Evolutionary conservation across 192 early-diverging fungal genomes (phyloP), one percentile per base, ranked within the genome.

Genomic region (Backusella macrospora): DNA sequence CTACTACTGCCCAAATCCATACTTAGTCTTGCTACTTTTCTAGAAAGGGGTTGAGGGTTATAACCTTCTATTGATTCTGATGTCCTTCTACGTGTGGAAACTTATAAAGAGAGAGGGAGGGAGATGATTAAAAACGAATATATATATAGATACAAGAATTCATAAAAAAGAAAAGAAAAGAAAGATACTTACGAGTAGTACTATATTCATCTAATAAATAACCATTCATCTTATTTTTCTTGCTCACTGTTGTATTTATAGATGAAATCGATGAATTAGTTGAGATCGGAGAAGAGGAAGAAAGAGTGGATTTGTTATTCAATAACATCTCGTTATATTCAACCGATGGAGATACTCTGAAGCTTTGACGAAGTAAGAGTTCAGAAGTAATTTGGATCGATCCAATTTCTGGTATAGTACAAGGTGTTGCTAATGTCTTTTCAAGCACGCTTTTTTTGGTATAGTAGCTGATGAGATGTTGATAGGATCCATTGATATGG

Each of bases 381-480:
- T 88, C 85, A n/a, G 85, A 80, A 21, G 82, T 80, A n/a, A 88
- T 85, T 55, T 81, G 80, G 0, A 88, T 78, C 37, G 72, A 65
- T 12, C 82, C 81, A 6, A 88, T 59, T 2, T 82, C 74, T 10
- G 87, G 80, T 8, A 83, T 78, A 1, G 80, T 72, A 23, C 83
- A 81, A 43, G 87, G 87, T 3, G 81, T 87, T 23, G 77, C 83
- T 10, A 89, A 76, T 18, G 66, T 73, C 26, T 83, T 73, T 6
- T 80, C 77, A 1, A 87, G 40, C 29, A 89, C 87, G 63, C 86
- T 84, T 38, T 87, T 83, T 74, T 89, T 89, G 62, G 79, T 83
- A 65, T 89, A 89, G 62, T 89, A 89, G 21, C 84, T 85, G 44
- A 89, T 84, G 44, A 89, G 59, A 70, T 89, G 87, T 40, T 86